Evolutionary conservation across 352 stramenopile genomes (phyloP).

Genomic region (Sclerospora graminicola): DNA sequence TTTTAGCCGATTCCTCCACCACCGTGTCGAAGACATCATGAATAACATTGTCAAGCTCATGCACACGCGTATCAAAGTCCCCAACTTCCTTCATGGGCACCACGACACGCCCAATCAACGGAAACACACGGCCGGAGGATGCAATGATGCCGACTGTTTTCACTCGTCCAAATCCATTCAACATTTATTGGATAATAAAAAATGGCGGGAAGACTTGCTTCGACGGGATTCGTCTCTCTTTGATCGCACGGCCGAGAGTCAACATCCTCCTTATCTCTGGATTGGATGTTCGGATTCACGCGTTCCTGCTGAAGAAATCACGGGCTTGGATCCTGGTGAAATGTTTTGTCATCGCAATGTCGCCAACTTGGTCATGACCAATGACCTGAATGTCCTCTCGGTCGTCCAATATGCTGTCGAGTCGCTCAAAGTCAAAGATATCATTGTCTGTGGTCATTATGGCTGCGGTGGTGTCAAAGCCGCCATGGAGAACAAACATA

Average conservation of each 20-base stretch:
- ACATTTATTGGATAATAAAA: conserved; percentile 60
- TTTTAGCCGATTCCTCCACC: too few species aligned
- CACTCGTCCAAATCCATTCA: conserved; percentile 34
- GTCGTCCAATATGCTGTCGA: conserved; percentile 77
- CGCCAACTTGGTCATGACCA: conserved; percentile 63
- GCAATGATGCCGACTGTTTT: conserved; percentile 12
- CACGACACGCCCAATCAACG: too few species aligned
- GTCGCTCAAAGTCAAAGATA: conserved; percentile 84
- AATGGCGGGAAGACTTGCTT: conserved; percentile 51
- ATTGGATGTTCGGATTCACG: conserved; percentile 86
- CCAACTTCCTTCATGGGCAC: too few species aligned
- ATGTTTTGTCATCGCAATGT: conserved; percentile 89
- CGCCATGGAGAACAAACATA: conserved; percentile 71
- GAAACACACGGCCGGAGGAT: not conserved
- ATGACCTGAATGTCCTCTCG: conserved; percentile 57
- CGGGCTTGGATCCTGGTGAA: conserved; percentile 64
- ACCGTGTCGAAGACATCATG: too few species aligned
- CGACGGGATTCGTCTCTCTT: conserved; percentile 56
- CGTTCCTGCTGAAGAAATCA: conserved; percentile 79
- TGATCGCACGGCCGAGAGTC: conserved; percentile 40
- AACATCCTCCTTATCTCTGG: conserved; percentile 82
- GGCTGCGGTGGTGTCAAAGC: conserved; percentile 84
- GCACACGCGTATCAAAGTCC: too few species aligned
- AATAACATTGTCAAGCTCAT: too few species aligned
- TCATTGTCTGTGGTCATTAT: conserved; percentile 89